Conservation (phyloP, 2,329 filamentous ascomycete genomes). For the Fonsecaea pugnacius region DNA sequence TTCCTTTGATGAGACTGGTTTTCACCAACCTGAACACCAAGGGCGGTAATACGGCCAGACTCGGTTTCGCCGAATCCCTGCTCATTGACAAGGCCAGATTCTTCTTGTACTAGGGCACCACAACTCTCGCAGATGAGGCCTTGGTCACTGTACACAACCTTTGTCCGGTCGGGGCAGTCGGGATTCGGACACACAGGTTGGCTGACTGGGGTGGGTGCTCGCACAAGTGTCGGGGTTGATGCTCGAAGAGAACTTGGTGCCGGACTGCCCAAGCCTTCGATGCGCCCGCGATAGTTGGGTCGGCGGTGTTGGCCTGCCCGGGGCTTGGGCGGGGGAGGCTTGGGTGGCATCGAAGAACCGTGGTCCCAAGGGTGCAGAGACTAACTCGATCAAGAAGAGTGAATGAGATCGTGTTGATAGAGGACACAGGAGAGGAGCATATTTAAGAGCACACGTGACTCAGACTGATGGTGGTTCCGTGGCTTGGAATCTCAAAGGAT, state of each 20-base stretch:
- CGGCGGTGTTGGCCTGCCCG: conserved; percentile 24
- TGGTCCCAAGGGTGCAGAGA: background rate
- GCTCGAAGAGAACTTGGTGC: conserved; percentile 27
- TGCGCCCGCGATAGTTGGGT: conserved; percentile 27
- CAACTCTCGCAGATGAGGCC: conserved; percentile 75
- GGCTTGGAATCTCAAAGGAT: conserved; percentile 5
- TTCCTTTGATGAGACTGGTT: conserved; percentile 76
- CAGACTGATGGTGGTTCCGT: background rate
- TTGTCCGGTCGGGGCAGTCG: conserved; percentile 36
- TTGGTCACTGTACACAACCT: conserved; percentile 52
- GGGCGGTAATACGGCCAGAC: conserved; percentile 82
- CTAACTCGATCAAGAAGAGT: conserved; percentile 1
- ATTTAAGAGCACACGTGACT: conserved; percentile 27
- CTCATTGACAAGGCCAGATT: conserved; percentile 87
- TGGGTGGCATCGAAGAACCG: conserved; percentile 19
- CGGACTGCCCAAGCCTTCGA: conserved; percentile 31
- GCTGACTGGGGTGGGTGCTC: conserved; percentile 25
- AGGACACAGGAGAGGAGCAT: conserved; percentile 11
- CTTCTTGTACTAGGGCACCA: conserved; percentile 78
- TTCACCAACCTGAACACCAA: conserved; percentile 84
- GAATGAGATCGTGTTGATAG: background rate
- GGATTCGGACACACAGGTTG: conserved; percentile 48
- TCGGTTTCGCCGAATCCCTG: conserved; percentile 88
- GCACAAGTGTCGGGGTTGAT: conserved; percentile 24
- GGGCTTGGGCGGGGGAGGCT: conserved; percentile 27